Evolutionary conservation across 1,139 yeast genomes (phyloP), one percentile per base, ranked within the genome.

Genomic region (Meyerozyma guilliermondii): DNA sequence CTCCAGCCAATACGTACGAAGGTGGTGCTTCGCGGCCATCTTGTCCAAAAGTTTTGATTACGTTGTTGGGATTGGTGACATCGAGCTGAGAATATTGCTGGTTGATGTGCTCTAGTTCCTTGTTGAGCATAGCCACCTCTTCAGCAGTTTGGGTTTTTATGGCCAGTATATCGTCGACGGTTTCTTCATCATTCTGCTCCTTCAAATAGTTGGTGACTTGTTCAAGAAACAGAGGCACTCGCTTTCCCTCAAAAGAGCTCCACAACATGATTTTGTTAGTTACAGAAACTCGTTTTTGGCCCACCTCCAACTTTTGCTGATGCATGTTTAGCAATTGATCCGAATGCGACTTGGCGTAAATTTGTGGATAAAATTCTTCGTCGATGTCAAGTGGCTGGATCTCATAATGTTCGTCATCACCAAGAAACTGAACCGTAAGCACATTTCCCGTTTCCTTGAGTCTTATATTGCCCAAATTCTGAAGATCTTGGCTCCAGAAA

Each of bases 211-310:
- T 40, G 4, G 57, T 52, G 2, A 65, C 47, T 7, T 51, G 52
- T 18, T 53, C 52, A 27, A 68, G 48, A 13, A 68, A 48, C 5
- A 51, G 50, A 30, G 55, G 58, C 24, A 68, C 55, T 24, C 56
- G 57, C 47, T 67, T 67, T 1, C 74, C 74, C 47, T 66, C 72
- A 46, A 66, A 67, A 9, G 69, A 62, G 41, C 55, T 66, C 41
- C 60, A 50, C 6, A 53, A 49, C 62, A 68, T 61, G 24, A 68
- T 53, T 39, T 52, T 49, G 27, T 52, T 50, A 28, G 65, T 51
- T 10, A 54, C 37, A 35, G 51, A 44, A 13, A 52, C 40, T 39
- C 69, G 48, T 29, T 53, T 47, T 34, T 49, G 39, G 37, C 54
- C 43, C 6, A 49, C 27, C 20, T 46, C 48, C 7, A 48, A 41